Conservation (phyloP, 75 land plant genomes). For the Pinus albicaulis region DNA sequence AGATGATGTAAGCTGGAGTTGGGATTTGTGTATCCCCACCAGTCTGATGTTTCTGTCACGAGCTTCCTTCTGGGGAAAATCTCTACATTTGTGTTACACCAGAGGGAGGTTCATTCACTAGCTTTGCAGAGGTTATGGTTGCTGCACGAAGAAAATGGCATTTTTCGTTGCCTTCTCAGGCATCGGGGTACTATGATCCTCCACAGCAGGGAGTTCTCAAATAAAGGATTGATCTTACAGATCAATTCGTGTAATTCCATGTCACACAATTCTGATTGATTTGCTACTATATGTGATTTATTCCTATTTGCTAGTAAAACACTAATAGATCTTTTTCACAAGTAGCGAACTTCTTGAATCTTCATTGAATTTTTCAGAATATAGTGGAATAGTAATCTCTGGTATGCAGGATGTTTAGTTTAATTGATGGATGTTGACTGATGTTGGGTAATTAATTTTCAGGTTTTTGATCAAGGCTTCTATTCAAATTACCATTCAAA, state of each 20-base stretch:
- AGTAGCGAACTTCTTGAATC: no score
- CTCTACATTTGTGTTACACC: constrained; percentile 49
- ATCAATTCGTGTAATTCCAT: constrained; percentile 32
- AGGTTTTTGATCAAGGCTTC: no score
- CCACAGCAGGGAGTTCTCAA: constrained; percentile 14
- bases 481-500: no score
- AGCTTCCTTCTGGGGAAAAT: constrained; percentile 46
- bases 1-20: constrained; percentile 17
- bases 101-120: constrained; percentile 57
- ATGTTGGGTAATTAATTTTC: no score
- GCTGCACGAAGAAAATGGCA: constrained; percentile 54
- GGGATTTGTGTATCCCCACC: constrained; percentile 49
- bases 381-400: no score
- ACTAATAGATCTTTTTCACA: no score
- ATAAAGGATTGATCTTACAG: constrained; percentile 34
- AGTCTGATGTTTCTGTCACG: constrained; percentile 36
- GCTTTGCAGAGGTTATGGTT: constrained; percentile 44
- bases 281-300: neutral
- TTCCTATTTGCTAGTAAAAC: no score
- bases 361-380: no score
- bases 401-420: no score
- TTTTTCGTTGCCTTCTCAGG: neutral
- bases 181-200: constrained; percentile 29
- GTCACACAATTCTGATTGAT: neutral
- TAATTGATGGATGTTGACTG: no score